These are phyloP conservation scores for cucumber (Cucumis sativus) DNA, from an alignment of 306 rosid species.

Conservation along the genomic window Cucumber_9930_V3 NC_026657.2:12694501-12695000, in stretches of 20 bases:
- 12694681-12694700: background rate
- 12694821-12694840: background rate
- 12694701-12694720: slow-evolving; percentile 1
- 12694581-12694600: background rate
- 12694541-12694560: too few species aligned
- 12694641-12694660: background rate
- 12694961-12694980: too few species aligned
- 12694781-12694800: background rate
- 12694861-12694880: too few species aligned
- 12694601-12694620: background rate
- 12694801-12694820: background rate
- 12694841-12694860: too few species aligned
- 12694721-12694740: background rate
- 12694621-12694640: background rate
- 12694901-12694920: too few species aligned
- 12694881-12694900: too few species aligned
- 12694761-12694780: background rate
- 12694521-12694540: too few species aligned
- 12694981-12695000: too few species aligned
- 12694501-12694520: too few species aligned
- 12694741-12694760: background rate
- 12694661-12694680: background rate
- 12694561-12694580: too few species aligned
- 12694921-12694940: too few species aligned
- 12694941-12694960: too few species aligned